A percentile compares a stretch with the other conserved stretches of the same genome.
Conservation (phyloP, 1,139 yeast genomes). For the Fermentozyma sake region DNA sequence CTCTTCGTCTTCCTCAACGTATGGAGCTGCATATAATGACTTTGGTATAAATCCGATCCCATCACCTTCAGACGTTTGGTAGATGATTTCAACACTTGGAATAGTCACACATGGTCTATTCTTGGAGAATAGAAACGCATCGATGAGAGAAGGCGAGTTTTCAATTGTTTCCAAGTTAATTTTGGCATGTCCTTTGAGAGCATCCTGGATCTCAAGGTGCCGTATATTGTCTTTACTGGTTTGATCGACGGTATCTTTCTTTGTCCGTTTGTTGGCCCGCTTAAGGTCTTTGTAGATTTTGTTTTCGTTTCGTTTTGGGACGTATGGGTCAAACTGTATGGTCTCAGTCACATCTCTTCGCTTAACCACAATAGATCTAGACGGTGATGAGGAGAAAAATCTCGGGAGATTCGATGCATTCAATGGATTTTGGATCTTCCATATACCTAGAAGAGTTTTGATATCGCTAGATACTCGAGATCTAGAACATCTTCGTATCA, state of each 20-base stretch:
- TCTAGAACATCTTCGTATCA: too few relatives aligned
- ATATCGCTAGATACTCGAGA: too few relatives aligned
- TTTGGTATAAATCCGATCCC: conserved; percentile 35
- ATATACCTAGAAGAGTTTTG: too few relatives aligned
- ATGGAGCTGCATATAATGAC: conserved; percentile 16
- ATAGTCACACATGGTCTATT: conserved; percentile 18
- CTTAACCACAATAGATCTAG: conserved; percentile 1
- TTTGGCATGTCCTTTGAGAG: conserved; percentile 10
- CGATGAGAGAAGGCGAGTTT: conserved; percentile 24
- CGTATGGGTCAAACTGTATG: too few relatives aligned
- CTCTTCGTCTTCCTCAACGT: conserved; percentile 10
- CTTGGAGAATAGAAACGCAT: conserved; percentile 21
- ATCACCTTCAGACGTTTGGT: conserved; percentile 33
- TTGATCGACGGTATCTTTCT: conserved; percentile 26
- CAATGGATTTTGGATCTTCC: too few relatives aligned
- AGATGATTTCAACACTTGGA: conserved; percentile 20
- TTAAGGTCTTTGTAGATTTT: conserved; percentile 10
- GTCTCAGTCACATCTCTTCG: conserved; percentile 1
- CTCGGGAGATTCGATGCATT: too few relatives aligned
- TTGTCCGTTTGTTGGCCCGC: conserved; percentile 15
- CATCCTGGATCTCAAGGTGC: conserved; percentile 22
- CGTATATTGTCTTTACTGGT: conserved; percentile 23
- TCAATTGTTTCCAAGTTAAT: conserved; percentile 11
- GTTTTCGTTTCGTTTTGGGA: too few relatives aligned
- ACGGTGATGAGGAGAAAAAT: not conserved